phyloP scores from a whole-genome alignment of 495 filamentous ascomycete species.

The Trichoderma reesei region DNA sequence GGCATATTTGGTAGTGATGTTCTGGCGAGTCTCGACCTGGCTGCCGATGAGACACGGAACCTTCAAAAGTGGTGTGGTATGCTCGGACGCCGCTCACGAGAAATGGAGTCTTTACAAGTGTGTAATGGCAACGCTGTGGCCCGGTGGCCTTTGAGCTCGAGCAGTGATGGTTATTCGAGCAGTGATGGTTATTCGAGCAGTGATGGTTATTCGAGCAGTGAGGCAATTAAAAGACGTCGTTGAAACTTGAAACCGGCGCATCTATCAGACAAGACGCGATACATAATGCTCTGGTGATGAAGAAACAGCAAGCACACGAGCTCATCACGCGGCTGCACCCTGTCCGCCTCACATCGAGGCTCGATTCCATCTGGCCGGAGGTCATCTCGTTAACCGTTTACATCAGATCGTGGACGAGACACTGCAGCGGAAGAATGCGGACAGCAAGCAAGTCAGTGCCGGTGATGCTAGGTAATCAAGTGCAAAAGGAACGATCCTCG shows the following conservation, averaged over 20 bases:
- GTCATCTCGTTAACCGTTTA: constrained; percentile 34
- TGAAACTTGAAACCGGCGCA: constrained; percentile 20
- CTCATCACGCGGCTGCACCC: constrained; percentile 32
- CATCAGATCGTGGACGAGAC: constrained; percentile 29
- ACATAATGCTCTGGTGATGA: constrained; percentile 30
- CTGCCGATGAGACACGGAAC: too few species aligned
- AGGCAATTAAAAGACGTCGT: constrained; percentile 26
- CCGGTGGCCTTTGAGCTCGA: too few species aligned
- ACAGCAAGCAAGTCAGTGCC: not conserved
- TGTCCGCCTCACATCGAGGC: constrained; percentile 23
- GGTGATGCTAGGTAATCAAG: constrained; percentile 14
- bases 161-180: too few species aligned
- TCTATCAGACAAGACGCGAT: constrained; percentile 24
- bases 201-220: constrained; percentile 39
- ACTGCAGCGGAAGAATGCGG: constrained; percentile 32
- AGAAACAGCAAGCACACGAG: constrained; percentile 25
- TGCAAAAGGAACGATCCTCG: constrained; percentile 15
- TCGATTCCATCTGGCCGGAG: constrained; percentile 32
- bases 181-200: too few species aligned
- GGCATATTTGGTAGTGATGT: too few species aligned
- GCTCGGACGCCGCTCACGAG: too few species aligned
- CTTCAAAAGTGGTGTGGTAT: too few species aligned
- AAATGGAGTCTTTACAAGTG: too few species aligned
- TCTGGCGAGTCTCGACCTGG: too few species aligned
- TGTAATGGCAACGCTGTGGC: too few species aligned